A percentile compares a stretch with the other conserved stretches of the same genome.
Conservation (phyloP, 73 alveolate species). For the Paramecium sonneborni region DNA sequence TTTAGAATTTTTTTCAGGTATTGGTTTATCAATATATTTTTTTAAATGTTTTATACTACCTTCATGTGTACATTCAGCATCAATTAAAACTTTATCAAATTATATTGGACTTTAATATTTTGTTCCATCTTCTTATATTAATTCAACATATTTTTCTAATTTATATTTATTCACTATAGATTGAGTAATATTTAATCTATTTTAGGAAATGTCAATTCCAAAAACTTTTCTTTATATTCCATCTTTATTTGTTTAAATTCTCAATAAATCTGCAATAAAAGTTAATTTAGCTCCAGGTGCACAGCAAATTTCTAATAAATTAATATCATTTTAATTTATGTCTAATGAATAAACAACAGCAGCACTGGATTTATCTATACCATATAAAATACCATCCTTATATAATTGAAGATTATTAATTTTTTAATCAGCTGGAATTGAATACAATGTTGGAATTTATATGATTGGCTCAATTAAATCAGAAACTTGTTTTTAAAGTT, state of each 20-base stretch:
- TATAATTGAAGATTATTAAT: constrained; percentile 25
- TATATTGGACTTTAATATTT: neutral
- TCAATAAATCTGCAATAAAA: constrained; percentile 57
- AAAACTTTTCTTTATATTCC: constrained; percentile 29
- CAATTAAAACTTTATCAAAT: constrained; percentile 69
- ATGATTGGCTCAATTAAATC: neutral
- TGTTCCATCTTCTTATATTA: constrained; percentile 53
- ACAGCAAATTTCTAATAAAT: constrained; percentile 67
- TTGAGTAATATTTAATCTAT: constrained; percentile 56
- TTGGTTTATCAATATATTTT: constrained; percentile 45
- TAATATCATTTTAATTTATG: constrained; percentile 1
- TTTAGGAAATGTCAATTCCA: constrained; percentile 67
- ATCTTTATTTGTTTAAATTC: neutral
- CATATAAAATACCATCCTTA: constrained; percentile 58
- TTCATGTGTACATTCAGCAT: constrained; percentile 73
- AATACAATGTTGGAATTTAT: constrained; percentile 30
- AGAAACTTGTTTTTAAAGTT: constrained; percentile 24
- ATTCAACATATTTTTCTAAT: constrained; percentile 18
- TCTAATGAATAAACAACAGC: constrained; percentile 39
- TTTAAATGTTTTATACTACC: constrained; percentile 67
- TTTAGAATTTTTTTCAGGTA: neutral
- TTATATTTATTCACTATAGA: constrained; percentile 60
- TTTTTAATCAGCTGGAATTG: constrained; percentile 50
- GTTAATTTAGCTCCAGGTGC: constrained; percentile 68
- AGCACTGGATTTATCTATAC: constrained; percentile 64